phyloP scores from a whole-genome alignment of 495 filamentous ascomycete genomes.

The Alectoria sarmentosa region DNA sequence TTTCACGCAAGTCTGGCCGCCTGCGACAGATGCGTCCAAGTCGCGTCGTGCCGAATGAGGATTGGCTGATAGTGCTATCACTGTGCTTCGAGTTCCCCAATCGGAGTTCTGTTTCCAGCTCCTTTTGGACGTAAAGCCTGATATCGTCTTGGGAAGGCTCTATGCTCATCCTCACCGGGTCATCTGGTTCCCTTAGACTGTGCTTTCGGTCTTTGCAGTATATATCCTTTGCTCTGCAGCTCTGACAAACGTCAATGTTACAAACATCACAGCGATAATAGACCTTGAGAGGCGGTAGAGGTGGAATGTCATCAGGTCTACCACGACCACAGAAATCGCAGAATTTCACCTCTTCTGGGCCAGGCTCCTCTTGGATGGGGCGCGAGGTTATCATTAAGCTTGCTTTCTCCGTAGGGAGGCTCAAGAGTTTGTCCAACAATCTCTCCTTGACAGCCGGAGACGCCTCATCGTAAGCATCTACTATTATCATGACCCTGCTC shows the following conservation, averaged over 20 bases:
- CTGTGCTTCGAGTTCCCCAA: neutral
- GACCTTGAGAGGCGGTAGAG: conserved; percentile 2
- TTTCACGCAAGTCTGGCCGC: conserved; percentile 15
- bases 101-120: conserved; percentile 13
- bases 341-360: neutral
- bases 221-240: neutral
- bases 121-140: conserved; percentile 11
- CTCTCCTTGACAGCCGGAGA: neutral
- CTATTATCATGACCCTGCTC: conserved; percentile 19
- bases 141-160: conserved; percentile 15
- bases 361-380: conserved; percentile 1
- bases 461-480: conserved; percentile 20
- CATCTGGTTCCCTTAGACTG: neutral
- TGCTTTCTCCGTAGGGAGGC: conserved; percentile 2
- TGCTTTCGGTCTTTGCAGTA: neutral
- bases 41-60: conserved; percentile 17
- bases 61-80: neutral
- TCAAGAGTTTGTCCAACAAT: neutral
- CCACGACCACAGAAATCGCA: neutral
- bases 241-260: neutral
- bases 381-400: conserved; percentile 22
- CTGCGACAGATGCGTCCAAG: conserved; percentile 23
- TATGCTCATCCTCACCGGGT: conserved; percentile 3
- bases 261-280: conserved; percentile 9
- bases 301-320: neutral